phyloP scores from a whole-genome alignment of 345 rosid genomes.

The Sapria himalayana region DNA sequence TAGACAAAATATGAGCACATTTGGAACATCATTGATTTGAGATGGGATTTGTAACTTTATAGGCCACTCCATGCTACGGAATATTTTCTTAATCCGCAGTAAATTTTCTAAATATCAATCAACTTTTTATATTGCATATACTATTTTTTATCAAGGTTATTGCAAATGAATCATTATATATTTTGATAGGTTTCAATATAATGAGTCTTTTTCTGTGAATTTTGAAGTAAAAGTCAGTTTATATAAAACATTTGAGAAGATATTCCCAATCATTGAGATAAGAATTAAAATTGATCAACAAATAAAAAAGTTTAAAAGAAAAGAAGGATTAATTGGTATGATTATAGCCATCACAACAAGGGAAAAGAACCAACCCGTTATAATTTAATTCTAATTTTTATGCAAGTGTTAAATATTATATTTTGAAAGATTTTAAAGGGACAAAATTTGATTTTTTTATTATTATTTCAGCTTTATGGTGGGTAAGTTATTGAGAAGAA shows the following conservation, averaged over 20 bases:
- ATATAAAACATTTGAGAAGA: neutral
- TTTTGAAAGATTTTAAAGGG: neutral
- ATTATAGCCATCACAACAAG: neutral
- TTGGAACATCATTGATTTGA: constrained; percentile 1
- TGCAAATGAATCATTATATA: neutral
- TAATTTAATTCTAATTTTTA: neutral
- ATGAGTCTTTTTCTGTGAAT: neutral
- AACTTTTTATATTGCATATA: neutral
- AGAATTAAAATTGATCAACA: neutral
- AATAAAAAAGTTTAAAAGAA: neutral
- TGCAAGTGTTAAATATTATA: neutral
- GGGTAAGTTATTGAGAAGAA: neutral
- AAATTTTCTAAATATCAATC: neutral
- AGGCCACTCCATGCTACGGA: neutral
- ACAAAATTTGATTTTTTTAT: no score
- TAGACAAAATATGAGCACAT: neutral
- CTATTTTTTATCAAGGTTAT: neutral
- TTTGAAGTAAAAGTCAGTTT: constrained; percentile 1
- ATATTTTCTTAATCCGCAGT: constrained; percentile 4
- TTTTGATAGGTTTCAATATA: neutral
- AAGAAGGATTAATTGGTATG: neutral
- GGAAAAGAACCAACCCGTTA: neutral
- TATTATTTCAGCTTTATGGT: neutral
- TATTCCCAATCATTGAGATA: neutral
- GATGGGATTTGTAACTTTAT: neutral